Conservation (phyloP, 83 land plant genomes). For the Larix sibirica region DNA sequence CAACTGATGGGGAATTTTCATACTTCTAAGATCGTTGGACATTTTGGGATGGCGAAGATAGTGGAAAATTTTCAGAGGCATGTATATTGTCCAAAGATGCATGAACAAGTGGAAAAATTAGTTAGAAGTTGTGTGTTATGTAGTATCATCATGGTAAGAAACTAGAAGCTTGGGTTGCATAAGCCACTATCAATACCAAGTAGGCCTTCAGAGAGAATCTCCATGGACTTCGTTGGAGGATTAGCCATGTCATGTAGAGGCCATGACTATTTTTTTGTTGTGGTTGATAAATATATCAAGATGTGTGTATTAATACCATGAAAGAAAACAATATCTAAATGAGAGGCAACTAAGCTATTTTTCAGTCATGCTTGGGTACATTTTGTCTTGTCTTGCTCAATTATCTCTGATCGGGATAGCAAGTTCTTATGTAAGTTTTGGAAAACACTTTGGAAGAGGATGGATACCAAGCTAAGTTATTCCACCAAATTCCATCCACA, state of each 20-base stretch:
- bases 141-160: no score
- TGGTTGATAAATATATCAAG: background rate
- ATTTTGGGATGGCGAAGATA: no score
- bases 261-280: background rate
- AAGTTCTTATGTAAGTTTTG: background rate
- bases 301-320: background rate
- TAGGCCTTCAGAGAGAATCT: background rate
- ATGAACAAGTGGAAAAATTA: no score
- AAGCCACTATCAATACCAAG: background rate
- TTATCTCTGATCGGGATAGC: background rate
- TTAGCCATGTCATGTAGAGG: background rate
- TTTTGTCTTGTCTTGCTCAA: background rate
- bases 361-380: background rate
- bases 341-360: background rate
- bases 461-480: background rate
- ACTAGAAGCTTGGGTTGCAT: no score
- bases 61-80: no score
- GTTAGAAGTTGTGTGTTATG: no score
- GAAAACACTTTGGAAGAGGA: background rate
- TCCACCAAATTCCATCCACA: no score
- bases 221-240: constrained; percentile 1
- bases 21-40: no score
- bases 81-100: no score
- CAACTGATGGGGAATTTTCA: no score
- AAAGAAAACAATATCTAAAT: background rate